These are phyloP conservation scores for Flaveria trinervia DNA, from an alignment of 129 eudicot genomes.

Conservation along the genomic window DNA sequence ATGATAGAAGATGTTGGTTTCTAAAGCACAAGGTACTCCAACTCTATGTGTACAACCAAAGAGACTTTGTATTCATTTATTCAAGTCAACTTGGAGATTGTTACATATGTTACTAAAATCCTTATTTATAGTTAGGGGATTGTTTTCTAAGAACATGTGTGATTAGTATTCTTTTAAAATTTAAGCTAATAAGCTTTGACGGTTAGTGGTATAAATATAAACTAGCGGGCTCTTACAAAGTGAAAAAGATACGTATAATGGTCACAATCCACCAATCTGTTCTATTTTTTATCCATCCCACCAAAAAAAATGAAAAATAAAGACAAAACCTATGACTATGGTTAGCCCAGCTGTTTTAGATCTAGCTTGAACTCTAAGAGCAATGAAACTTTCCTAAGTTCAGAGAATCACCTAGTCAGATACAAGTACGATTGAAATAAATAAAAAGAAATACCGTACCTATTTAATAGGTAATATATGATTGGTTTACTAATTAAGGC, in stretches of 20 bases:
- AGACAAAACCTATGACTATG: background rate
- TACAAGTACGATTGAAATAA: conserved; percentile 14
- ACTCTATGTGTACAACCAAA: too few relatives aligned
- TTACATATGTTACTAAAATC: too few relatives aligned
- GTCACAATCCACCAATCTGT: background rate
- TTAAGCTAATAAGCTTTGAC: too few relatives aligned
- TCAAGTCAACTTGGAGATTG: too few relatives aligned
- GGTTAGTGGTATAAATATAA: too few relatives aligned
- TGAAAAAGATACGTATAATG: background rate
- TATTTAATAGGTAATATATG: conserved; percentile 76
- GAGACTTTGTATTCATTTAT: too few relatives aligned
- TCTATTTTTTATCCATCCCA: background rate
- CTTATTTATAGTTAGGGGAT: too few relatives aligned
- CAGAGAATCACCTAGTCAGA: background rate
- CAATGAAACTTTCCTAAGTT: background rate
- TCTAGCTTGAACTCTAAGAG: conserved; percentile 13
- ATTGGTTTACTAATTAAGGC: conserved; percentile 77
- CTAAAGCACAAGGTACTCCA: background rate
- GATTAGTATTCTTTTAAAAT: too few relatives aligned
- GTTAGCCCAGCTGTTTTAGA: background rate
- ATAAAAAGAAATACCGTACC: conserved; percentile 37
- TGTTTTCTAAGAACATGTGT: too few relatives aligned
- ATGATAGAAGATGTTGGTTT: background rate
- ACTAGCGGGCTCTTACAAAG: too few relatives aligned
- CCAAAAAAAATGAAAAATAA: background rate